Evolutionary conservation across 2,329 filamentous ascomycete genomes (phyloP).

Genomic region (Aureobasidium sp.): DNA sequence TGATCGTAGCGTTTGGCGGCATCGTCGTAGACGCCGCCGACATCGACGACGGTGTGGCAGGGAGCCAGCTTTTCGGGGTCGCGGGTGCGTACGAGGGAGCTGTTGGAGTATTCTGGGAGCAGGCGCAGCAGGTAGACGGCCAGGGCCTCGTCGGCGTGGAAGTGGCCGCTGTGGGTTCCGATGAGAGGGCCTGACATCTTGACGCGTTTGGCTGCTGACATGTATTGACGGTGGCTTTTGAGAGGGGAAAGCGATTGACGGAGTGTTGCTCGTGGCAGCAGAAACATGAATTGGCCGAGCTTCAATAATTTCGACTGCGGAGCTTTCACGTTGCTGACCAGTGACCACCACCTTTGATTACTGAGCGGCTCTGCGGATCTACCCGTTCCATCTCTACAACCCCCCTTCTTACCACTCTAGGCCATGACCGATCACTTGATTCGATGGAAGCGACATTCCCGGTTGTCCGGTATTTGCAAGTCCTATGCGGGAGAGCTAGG

Average conservation of each 20-base stretch:
- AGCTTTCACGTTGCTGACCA: constrained; percentile 9
- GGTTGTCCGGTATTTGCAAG: too few relatives aligned
- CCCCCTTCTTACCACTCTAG: too few relatives aligned
- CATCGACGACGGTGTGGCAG: constrained; percentile 94
- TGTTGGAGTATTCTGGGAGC: constrained; percentile 70
- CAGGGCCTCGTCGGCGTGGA: constrained; percentile 96
- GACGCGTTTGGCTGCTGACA: constrained; percentile 61
- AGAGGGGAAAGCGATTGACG: background rate
- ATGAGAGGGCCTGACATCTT: constrained; percentile 67
- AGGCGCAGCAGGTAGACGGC: constrained; percentile 92
- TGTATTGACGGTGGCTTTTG: constrained; percentile 1
- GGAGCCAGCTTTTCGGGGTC: constrained; percentile 69
- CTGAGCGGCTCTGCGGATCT: background rate
- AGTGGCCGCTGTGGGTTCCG: constrained; percentile 96
- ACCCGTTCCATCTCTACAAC: background rate
- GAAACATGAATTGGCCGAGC: constrained; percentile 4
- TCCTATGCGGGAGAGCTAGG: too few relatives aligned
- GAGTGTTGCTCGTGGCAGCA: constrained; percentile 6
- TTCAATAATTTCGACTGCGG: background rate
- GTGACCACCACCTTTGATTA: background rate
- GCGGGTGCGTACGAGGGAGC: constrained; percentile 76
- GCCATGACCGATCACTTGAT: too few relatives aligned
- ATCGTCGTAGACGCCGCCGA: constrained; percentile 89
- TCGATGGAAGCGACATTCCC: too few relatives aligned
- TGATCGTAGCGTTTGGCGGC: constrained; percentile 79